Evolutionary conservation across 2,329 filamentous ascomycete species (phyloP).

Genomic region (Aspergillus aculeatus): DNA sequence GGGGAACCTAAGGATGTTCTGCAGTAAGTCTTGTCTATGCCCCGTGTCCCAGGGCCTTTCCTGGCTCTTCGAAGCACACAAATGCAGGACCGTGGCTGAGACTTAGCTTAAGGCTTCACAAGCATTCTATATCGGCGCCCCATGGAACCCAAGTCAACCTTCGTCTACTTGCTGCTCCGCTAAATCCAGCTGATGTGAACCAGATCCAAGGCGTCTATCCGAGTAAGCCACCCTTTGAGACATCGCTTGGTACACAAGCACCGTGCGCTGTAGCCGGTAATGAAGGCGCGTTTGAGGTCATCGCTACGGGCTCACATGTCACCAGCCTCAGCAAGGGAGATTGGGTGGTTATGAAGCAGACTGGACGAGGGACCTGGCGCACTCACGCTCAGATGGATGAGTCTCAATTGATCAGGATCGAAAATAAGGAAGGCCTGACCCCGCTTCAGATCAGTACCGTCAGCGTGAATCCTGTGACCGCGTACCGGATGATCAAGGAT

Average conservation of each 20-base stretch:
- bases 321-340: slow-evolving; percentile 71
- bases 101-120: slow-evolving; percentile 39
- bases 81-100: background rate
- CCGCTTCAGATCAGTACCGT: slow-evolving; percentile 82
- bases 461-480: slow-evolving; percentile 88
- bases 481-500: slow-evolving; percentile 87
- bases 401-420: slow-evolving; percentile 65
- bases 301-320: slow-evolving; percentile 62
- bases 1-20: slow-evolving; percentile 51
- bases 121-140: slow-evolving; percentile 50
- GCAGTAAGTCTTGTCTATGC: slow-evolving; percentile 27
- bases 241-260: slow-evolving; percentile 69
- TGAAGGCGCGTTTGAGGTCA: slow-evolving; percentile 91
- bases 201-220: slow-evolving; percentile 97
- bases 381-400: slow-evolving; percentile 75
- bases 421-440: slow-evolving; percentile 67
- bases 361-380: slow-evolving; percentile 89
- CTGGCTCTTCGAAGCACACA: background rate
- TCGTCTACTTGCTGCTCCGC: slow-evolving; percentile 82
- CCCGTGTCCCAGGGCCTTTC: background rate
- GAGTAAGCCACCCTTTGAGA: slow-evolving; percentile 73
- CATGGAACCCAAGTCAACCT: slow-evolving; percentile 69
- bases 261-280: slow-evolving; percentile 69
- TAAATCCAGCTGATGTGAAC: slow-evolving; percentile 98
- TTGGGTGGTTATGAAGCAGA: slow-evolving; percentile 85